Evolutionary conservation across 768 basidiomycete species (phyloP), one percentile per base, ranked within the genome.

Genomic region (Mycena galericulata): DNA sequence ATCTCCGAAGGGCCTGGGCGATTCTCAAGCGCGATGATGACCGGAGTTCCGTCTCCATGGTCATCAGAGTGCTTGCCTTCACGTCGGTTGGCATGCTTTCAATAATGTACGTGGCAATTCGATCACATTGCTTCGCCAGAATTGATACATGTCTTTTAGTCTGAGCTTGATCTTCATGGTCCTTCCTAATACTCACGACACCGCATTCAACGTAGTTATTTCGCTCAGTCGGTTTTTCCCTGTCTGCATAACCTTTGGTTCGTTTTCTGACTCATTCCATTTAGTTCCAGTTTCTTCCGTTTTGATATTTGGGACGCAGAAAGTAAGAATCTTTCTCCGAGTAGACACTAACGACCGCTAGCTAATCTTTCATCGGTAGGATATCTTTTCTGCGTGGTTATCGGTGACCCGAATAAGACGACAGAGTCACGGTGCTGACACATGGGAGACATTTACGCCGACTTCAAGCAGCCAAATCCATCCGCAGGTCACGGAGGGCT

Each of bases 301-400:
- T 38, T 15, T 71, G 7, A 68, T 71, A 38, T 71, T 71, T 40
- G 70, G 70, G 24, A 67, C 70, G 34, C 70, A 71, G 43, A 62
- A 70, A 26, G 69, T 66, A 24, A 34, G 40, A 29, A 32, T 27
- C 29, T n/a, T 32, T 26, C 10, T 20, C 20, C 2, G 10, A 7
- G 15, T 2, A 14, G 27, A 30, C 8, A 1, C 11, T 22, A 34
- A 4, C 8, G 14, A 2, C 17, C 5, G 7, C 36, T 14, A 12
- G 22, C 51, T 65, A 46, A 59, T 11, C 26, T 0, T 32, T 8
- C n/a, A 41, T 17, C 20, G 18, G 20, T 20, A 67, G 70, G 70
- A 71, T 47, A 64, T 71, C 20, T 55, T 71, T 18, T 36, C 70
- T 17, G 70, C 66, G 3, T 67, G 70, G 70, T 17, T 24, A 20